Evolutionary conservation across 2,329 filamentous ascomycete genomes (phyloP).

Genomic region (Uncinocarpus reesii): DNA sequence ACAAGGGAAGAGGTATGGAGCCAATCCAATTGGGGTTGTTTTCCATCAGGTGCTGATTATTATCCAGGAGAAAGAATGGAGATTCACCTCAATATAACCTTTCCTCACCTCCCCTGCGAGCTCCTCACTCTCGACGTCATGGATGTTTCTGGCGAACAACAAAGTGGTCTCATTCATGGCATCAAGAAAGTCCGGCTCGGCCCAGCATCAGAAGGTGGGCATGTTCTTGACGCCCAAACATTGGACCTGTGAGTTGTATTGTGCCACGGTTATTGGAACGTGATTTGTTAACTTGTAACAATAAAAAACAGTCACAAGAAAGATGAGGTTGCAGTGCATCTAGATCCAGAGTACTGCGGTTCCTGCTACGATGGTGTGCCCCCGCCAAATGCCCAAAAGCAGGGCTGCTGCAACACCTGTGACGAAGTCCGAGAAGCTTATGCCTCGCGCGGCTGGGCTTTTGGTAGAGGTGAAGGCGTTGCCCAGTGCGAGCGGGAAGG

Average conservation of each 20-base stretch:
- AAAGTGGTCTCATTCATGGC: constrained; percentile 86
- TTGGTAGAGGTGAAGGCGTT: constrained; percentile 81
- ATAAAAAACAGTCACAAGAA: constrained; percentile 47
- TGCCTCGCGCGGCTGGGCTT: constrained; percentile 79
- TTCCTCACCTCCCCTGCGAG: constrained; percentile 88
- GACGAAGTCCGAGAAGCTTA: constrained; percentile 96
- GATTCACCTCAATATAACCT: constrained; percentile 94
- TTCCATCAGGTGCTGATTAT: constrained; percentile 3
- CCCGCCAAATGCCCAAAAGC: constrained; percentile 60
- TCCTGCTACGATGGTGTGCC: constrained; percentile 77
- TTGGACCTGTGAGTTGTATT: constrained; percentile 51
- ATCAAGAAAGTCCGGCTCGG: constrained; percentile 80
- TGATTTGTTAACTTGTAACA: constrained; percentile 4
- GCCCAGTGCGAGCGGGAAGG: constrained; percentile 94
- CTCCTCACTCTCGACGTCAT: constrained; percentile 95
- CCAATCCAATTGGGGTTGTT: background rate
- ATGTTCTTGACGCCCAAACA: constrained; percentile 59
- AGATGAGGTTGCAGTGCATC: constrained; percentile 61
- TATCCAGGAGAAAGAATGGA: constrained; percentile 86
- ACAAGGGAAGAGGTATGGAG: constrained; percentile 76
- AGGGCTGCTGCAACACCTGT: constrained; percentile 94
- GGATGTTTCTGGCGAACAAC: constrained; percentile 96
- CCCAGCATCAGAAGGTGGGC: constrained; percentile 61
- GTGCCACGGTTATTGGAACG: background rate
- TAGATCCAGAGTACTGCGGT: constrained; percentile 88